Evolutionary conservation across 257 asterid species (phyloP).

Genomic region (Forsythia viridissima): DNA sequence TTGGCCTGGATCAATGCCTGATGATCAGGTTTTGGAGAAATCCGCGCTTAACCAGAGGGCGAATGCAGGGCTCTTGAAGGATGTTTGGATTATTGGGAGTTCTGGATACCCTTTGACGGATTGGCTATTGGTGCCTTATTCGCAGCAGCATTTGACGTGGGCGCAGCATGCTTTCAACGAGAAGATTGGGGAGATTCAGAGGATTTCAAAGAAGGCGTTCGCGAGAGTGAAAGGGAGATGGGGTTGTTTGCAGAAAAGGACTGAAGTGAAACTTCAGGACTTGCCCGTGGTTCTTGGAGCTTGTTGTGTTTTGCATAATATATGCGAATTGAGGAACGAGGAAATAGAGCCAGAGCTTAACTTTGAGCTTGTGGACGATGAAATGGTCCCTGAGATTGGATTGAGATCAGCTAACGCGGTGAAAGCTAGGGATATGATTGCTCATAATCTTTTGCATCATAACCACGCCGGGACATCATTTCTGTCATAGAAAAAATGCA

Average conservation of each 20-base stretch:
- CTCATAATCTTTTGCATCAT: slow-evolving; percentile 87
- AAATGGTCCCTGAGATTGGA: slow-evolving; percentile 70
- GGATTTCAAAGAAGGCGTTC: slow-evolving; percentile 57
- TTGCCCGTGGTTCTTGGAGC: slow-evolving; percentile 91
- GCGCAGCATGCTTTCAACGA: slow-evolving; percentile 90
- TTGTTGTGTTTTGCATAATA: slow-evolving; percentile 90
- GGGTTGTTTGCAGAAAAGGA: slow-evolving; percentile 86
- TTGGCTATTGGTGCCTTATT: slow-evolving; percentile 89
- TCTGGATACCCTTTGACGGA: slow-evolving; percentile 80
- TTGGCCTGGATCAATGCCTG: slow-evolving; percentile 94
- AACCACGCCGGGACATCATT: slow-evolving; percentile 91
- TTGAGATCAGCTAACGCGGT: slow-evolving; percentile 65
- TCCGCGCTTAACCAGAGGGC: slow-evolving; percentile 81
- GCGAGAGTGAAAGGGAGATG: slow-evolving; percentile 82
- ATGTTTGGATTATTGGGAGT: slow-evolving; percentile 78
- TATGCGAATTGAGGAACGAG: slow-evolving; percentile 81
- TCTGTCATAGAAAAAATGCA: slow-evolving; percentile 35
- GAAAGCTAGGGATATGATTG: slow-evolving; percentile 75
- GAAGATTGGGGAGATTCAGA: slow-evolving; percentile 62
- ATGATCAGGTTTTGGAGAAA: slow-evolving; percentile 83
- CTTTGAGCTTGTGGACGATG: slow-evolving; percentile 80
- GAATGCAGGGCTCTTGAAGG: slow-evolving; percentile 63
- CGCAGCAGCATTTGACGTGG: slow-evolving; percentile 83
- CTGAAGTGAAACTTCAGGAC: slow-evolving; percentile 88
- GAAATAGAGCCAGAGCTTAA: slow-evolving; percentile 45